Evolutionary conservation across 495 filamentous ascomycete species (phyloP), one percentile per base, ranked within the genome.

Genomic region (Bryoglossum gracile): DNA sequence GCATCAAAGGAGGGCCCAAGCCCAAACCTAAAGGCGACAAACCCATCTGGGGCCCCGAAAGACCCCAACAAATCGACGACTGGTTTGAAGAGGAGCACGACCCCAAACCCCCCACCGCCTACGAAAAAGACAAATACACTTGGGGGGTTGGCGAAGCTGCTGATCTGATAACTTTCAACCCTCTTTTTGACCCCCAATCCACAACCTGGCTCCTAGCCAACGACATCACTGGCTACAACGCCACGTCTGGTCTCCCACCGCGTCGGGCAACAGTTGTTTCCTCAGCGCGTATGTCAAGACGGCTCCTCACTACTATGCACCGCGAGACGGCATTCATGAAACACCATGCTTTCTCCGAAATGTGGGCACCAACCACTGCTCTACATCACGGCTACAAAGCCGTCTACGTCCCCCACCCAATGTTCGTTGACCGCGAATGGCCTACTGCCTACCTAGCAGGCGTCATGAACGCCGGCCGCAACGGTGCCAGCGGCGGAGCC

Each of bases 301-400:
- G 85, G 30, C 77, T 98, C 2, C 77, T 98, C 24, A 62, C 72
- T 36, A 82, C 81, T 18, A 98, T 98, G 92, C 92, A 98, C 68
- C 74, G 76, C 46, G 90, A 95, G 60, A 94, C 86, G 18, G 77
- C 76, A 2, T 74, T 86, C 56, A 73, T 82, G 44, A 86, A 84
- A 43, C 91, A 91, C 66, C 84, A 83, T 54, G 90, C 92, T 68
- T 97, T 95, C 69, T 85, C 87, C 0, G 92, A 98, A 64, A 96
- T 96, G 89, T 96, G 86, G 86, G 84, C 90, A 0, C 84, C 84
- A 14, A 87, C 85, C 0, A 75, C 81, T 3, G 86, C 90, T 6
- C 73, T 98, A 3, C 94, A 97, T 44, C 92, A 97, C 61, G 92
- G 92, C 9, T 80, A 87, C 71, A 98, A 98, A 67, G 92, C 87